Evolutionary conservation across 1,284 basidiomycete species (phyloP), one percentile per base, ranked within the genome.

Genomic region (Ustilago nuda): DNA sequence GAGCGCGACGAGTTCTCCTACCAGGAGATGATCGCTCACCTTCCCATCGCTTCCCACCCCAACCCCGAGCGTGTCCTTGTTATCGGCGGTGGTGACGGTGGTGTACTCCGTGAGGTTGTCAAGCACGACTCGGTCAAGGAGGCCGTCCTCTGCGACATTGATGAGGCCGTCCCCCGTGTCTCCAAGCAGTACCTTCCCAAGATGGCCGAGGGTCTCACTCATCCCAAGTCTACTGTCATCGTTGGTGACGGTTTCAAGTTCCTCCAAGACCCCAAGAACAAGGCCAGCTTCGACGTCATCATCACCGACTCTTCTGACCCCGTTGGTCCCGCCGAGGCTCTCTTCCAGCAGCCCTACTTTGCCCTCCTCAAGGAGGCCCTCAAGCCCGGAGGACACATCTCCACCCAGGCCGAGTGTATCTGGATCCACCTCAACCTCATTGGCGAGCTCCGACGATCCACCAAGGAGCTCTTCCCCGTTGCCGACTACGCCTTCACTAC

Each of bases 1-100:
- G 96, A 99, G 88, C 92, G 95, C 60, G 96, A 98, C 86, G 96
- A 99, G 87, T 99, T 98, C 87, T 94, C 95, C 91, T 98, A 98
- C 88, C 97, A 99, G 87, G 96, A 99, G 88, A 98, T 99, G 96
- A 99, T 99, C 83, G 91, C 96, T 19, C 95, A 98, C 88, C 88
- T 99, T 56, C 96, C 96, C 43, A 90, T 99, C 77, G 92, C 94
- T 30, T 95, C 92, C 75, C 96, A 99, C 87, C 96, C 97, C 35
- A 93, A 98, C 89, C 97, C 96, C 1, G 92, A 94, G 88, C 92
- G 93, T 82, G 95, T 98, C 27, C 91, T 99, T 43, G 95, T 99
- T 65, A 96, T 99, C 72, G 96, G 96, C 67, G 96, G 96, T 67
- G 95, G 96, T 53, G 86, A 87, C 71, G 86, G 86, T 41, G 83